These are phyloP conservation scores for Didymosphaeria variabile DNA, from an alignment of 2,329 filamentous ascomycete species.

Conservation along the genomic window DNA sequence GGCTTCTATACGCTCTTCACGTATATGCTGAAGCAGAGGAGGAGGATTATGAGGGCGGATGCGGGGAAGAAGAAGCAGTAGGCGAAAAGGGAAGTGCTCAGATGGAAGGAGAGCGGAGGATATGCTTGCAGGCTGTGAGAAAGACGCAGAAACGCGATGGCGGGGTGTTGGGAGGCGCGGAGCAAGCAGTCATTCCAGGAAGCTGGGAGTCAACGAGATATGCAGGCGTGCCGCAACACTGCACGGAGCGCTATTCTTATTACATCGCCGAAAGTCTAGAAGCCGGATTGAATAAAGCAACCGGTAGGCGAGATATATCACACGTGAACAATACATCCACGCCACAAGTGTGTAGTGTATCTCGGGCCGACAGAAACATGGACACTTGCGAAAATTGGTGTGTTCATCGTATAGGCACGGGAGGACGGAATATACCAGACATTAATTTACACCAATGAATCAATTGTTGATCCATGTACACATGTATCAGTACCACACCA, in stretches of 20 bases:
- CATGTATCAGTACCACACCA: not conserved
- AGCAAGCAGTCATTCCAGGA: no score
- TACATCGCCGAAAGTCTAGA: no score
- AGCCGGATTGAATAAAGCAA: no score
- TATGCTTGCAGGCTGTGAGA: no score
- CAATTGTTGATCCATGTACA: not conserved
- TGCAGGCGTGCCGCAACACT: no score
- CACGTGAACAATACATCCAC: not conserved
- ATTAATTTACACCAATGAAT: not conserved
- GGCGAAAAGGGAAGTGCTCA: not conserved
- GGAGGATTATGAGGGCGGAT: slow-evolving; percentile 73
- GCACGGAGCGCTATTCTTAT: no score
- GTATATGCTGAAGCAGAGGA: slow-evolving; percentile 92
- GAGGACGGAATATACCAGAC: not conserved
- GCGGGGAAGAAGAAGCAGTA: slow-evolving; percentile 54
- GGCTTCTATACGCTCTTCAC: slow-evolving; percentile 86
- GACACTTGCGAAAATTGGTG: not conserved
- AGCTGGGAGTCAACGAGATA: no score
- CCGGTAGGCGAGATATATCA: no score
- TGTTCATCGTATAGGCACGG: not conserved
- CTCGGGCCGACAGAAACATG: not conserved
- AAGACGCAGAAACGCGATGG: no score
- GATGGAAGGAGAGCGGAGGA: no score
- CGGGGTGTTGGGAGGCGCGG: no score
- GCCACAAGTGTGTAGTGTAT: not conserved